Evolutionary conservation across 2,329 filamentous ascomycete genomes (phyloP), one percentile per base, ranked within the genome.

Genomic region (Hymenoscyphus repandus): DNA sequence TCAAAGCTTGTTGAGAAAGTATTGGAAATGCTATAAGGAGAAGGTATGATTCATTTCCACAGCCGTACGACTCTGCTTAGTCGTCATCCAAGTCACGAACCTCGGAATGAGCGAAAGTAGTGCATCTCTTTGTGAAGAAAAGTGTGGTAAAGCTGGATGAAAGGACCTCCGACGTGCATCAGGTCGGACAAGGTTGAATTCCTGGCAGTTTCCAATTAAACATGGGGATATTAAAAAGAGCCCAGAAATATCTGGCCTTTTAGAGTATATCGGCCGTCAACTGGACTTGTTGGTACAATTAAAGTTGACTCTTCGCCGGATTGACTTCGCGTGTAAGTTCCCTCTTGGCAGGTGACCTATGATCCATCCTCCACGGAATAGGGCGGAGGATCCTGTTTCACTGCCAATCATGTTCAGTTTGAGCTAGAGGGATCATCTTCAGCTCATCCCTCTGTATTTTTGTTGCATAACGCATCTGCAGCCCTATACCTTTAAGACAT

Each of bases 21-120:
- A 12, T 30, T 30, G 42, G 43, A 36, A 20, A 12, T 37, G 30
- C 30, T 45, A 6, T 45, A 45, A 45, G 15, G 11, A 45, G 32
- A 45, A 36, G 32, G 32, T 37, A 45, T 45, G 43, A 37, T 46
- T 46, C 43, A 46, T 46, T 46, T 36, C 32, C 18, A 27, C 13
- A 36, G n/a, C 43, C 32, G 34, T 27, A 32, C 22, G 18, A 32
- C 18, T 13, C 20, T 38, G 20, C 33, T 27, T 36, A 30, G 33
- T 36, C 17, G 20, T 37, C 43, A 37, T 20, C 17, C 31, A 46
- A 18, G 33, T 46, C 43, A 46, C 43, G 43, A 46, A 46, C 43
- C 33, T 27, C 33, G 31, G 43, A 34, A n/a, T n/a, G 33, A 33
- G 43, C 30, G 12, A 36, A n/a, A n/a, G n/a, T n/a, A n/a, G n/a